Conservation (phyloP, 768 basidiomycete species). For the Boletus coccyginus region DNA sequence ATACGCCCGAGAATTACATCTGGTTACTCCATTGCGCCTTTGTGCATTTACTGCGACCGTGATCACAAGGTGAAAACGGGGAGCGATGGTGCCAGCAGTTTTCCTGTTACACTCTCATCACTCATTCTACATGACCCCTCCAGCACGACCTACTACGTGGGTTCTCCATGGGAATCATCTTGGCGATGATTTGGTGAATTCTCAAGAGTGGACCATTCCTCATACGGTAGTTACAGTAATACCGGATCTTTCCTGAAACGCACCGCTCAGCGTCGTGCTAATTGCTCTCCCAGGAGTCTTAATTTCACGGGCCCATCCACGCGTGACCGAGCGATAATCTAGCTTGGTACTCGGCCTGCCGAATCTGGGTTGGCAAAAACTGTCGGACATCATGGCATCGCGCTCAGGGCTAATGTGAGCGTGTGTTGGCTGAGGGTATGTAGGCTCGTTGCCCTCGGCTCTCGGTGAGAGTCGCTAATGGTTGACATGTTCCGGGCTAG, state of each 20-base stretch:
- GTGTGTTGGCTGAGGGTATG: not conserved
- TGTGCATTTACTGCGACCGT: conserved; percentile 3
- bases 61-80: not conserved
- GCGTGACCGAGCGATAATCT: conserved; percentile 1
- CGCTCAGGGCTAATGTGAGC: not conserved
- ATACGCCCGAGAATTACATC: conserved; percentile 2
- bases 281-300: conserved; percentile 6
- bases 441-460: not conserved
- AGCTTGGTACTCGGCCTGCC: not conserved
- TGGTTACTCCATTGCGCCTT: not conserved
- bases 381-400: not conserved
- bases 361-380: not conserved
- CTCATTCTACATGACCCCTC: not conserved
- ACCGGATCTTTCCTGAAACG: conserved; percentile 23
- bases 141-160: not conserved
- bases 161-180: not conserved
- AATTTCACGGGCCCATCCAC: not conserved
- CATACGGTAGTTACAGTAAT: conserved; percentile 1
- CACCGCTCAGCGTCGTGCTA: not conserved
- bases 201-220: not conserved
- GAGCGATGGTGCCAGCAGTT: not conserved
- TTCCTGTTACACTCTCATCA: not conserved
- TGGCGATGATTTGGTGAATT: not conserved
- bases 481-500: not conserved
- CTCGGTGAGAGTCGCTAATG: not conserved